phyloP scores from a whole-genome alignment of 2,329 filamentous ascomycete species.

The Chrysoporthe austroafricana region DNA sequence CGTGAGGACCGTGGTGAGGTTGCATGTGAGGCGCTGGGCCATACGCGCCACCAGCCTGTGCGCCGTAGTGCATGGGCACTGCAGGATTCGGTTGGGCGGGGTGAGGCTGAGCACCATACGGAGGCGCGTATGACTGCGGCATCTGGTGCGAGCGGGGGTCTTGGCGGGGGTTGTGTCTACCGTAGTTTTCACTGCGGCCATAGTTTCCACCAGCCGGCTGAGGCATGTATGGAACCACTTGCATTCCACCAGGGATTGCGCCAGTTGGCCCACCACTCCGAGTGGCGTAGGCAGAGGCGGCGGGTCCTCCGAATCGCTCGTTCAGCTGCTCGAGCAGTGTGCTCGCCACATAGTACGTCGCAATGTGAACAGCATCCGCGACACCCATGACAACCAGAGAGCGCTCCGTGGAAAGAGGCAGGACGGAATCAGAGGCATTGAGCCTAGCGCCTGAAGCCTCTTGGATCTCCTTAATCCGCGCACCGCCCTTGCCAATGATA shows the following conservation, averaged over 20 bases:
- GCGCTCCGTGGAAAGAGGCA: constrained; percentile 93
- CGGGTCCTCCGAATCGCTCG: constrained; percentile 92
- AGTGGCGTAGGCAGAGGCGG: constrained; percentile 96
- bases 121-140: constrained; percentile 54
- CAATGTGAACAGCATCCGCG: constrained; percentile 97
- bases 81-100: constrained; percentile 65
- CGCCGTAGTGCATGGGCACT: constrained; percentile 79
- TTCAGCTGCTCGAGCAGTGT: constrained; percentile 98
- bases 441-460: constrained; percentile 95
- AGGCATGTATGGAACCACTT: constrained; percentile 96
- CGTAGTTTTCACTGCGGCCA: constrained; percentile 85
- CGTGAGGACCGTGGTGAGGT: constrained; percentile 69
- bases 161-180: constrained; percentile 72
- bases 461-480: constrained; percentile 96
- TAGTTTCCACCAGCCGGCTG: constrained; percentile 92
- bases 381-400: constrained; percentile 98
- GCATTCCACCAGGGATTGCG: constrained; percentile 95
- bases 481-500: constrained; percentile 96
- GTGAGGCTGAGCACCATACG: constrained; percentile 66
- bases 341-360: constrained; percentile 97
- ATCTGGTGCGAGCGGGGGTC: constrained; percentile 75
- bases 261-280: constrained; percentile 91
- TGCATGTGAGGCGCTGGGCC: constrained; percentile 74
- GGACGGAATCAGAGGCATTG: constrained; percentile 93
- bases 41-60: constrained; percentile 74